Evolutionary conservation across 2,329 filamentous ascomycete species (phyloP).

Genomic region (Graphilbum sp.): DNA sequence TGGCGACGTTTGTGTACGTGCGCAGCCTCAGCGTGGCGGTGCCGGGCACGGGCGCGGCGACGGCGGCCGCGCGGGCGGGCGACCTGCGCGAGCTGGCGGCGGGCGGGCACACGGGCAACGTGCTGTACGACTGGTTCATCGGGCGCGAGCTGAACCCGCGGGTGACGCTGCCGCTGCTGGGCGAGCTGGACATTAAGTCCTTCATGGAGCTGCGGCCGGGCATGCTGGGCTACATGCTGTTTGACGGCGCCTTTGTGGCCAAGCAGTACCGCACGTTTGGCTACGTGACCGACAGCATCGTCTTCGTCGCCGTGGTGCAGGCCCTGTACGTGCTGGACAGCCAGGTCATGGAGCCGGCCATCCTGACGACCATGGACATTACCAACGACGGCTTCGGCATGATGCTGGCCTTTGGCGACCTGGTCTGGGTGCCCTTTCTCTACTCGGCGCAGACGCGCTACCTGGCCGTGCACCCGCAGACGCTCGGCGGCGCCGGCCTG

Average conservation of each 20-base stretch:
- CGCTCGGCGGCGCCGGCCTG: conserved; percentile 55
- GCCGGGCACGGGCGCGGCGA: too few relatives aligned
- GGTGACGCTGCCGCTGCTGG: conserved; percentile 59
- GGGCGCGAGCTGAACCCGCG: conserved; percentile 90
- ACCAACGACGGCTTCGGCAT: conserved; percentile 86
- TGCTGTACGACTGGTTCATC: conserved; percentile 93
- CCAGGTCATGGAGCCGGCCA: conserved; percentile 72
- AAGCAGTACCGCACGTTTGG: conserved; percentile 80
- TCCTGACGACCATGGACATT: conserved; percentile 88
- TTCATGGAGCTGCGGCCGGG: conserved; percentile 87
- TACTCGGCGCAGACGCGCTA: conserved; percentile 79
- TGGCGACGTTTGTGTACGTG: conserved; percentile 68
- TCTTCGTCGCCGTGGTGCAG: conserved; percentile 65
- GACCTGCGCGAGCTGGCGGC: conserved; percentile 68
- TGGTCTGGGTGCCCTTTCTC: conserved; percentile 83
- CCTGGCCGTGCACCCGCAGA: conserved; percentile 62
- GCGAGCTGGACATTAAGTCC: conserved; percentile 77
- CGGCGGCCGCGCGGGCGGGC: conserved; percentile 32
- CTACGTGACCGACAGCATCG: conserved; percentile 69
- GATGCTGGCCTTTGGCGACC: conserved; percentile 86
- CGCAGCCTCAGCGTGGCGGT: conserved; percentile 62
- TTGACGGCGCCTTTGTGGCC: conserved; percentile 71
- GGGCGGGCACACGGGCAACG: conserved; percentile 68
- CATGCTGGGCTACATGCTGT: conserved; percentile 72
- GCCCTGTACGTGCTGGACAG: conserved; percentile 70